Evolutionary conservation across 2,329 filamentous ascomycete genomes (phyloP), one percentile per base, ranked within the genome.

Genomic region (Microascus cirrosus): DNA sequence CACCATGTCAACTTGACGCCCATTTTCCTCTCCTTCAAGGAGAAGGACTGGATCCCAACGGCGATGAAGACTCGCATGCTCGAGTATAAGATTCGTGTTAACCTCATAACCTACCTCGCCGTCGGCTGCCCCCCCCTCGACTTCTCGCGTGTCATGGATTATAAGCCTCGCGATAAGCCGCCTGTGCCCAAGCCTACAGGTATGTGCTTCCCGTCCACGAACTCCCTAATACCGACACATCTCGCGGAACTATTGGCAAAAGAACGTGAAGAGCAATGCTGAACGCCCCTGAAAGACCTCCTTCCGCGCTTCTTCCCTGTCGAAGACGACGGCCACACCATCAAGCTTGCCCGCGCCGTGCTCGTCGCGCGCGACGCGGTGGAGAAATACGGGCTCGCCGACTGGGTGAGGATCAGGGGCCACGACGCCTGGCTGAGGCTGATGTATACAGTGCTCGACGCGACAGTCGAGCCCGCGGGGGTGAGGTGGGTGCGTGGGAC

Each of bases 81-180:
- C 8, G 87, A 94, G 70, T 92, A 85, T 82, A 95, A 95, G 70
- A 87, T 85, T 55, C 82, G 90, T 50, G 71, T 85, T 63, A 89
- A 94, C 67, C 73, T 95, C 6, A 66, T 85, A 6, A 77, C 90
- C 71, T 96, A 95, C 68, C 81, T 85, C 0, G 87, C 86, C 1
- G 78, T 87, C 11, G 80, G 79, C 3, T 79, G 77, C 1, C 86
- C 90, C 0, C 70, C 78, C 0, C 77, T 92, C 1, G 71, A 78
- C 0, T 59, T 82, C 0, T 76, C 84, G 3, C 78, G 84, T 54
- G 79, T 95, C 57, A 70, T 69, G 1, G 66, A 70, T 0, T 93
- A 94, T 65, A 69, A 71, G 1, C 79, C 85, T 0, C 79, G 73
- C 58, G 71, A 74, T 54, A 63, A 65, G 3, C 61, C 34, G 75